phyloP scores from a whole-genome alignment of 2,329 filamentous ascomycete genomes.

The Beauveria caledonica region DNA sequence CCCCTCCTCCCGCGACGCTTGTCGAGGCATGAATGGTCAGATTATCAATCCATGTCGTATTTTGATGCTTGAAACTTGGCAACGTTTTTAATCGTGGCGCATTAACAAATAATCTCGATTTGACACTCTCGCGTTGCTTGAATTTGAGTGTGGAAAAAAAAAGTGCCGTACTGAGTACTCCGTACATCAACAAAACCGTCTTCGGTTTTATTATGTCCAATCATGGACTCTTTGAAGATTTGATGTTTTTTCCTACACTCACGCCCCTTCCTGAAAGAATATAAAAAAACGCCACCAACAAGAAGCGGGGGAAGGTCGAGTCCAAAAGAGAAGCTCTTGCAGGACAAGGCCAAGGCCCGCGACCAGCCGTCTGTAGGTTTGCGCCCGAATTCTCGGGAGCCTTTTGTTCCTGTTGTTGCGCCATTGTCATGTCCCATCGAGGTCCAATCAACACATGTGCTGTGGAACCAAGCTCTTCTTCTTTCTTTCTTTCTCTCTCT shows the following conservation, averaged over 20 bases:
- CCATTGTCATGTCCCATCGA: not conserved
- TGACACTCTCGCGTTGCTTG: not conserved
- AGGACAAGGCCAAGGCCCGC: not conserved
- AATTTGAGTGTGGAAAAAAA: no score
- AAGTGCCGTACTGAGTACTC: no score
- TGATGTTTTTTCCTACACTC: not conserved
- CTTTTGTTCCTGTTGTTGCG: not conserved
- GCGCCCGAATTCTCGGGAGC: not conserved
- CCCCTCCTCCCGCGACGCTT: no score
- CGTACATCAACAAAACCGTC: no score
- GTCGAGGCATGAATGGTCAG: not conserved
- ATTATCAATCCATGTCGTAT: not conserved
- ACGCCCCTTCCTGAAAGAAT: not conserved
- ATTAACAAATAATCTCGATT: not conserved
- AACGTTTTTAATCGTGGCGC: not conserved
- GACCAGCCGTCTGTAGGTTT: not conserved
- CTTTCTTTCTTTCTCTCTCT: no score
- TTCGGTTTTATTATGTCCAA: no score
- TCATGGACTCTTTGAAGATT: not conserved
- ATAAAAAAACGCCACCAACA: not conserved
- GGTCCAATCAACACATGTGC: not conserved
- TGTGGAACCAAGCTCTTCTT: not conserved
- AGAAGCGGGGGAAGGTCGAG: not conserved
- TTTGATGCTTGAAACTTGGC: not conserved
- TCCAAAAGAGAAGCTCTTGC: not conserved